A percentile compares a stretch with the other conserved stretches of the same genome.
Evolutionary conservation across 208 protist genomes (phyloP).

Genomic region (Trypanosoma lewisi): DNA sequence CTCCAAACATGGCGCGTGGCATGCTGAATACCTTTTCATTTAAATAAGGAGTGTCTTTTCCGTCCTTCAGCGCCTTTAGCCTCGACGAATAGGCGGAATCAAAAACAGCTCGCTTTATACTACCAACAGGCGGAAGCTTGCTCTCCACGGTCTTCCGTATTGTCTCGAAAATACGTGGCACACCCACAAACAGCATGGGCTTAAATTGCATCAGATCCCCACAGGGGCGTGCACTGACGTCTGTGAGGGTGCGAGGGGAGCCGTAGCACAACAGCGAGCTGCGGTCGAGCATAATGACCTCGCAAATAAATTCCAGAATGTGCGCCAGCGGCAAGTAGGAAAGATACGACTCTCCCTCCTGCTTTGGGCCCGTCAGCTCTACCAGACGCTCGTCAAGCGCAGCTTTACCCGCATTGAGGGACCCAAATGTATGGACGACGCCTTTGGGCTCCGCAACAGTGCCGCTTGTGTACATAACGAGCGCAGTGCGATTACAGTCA

Average conservation of each 20-base stretch:
- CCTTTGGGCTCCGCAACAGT: constrained; percentile 72
- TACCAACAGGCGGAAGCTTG: constrained; percentile 36
- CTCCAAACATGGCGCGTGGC: constrained; percentile 65
- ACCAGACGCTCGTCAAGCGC: constrained; percentile 23
- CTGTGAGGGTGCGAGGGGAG: constrained; percentile 55
- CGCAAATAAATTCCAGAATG: constrained; percentile 63
- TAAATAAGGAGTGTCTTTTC: constrained; percentile 71
- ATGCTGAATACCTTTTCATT: constrained; percentile 77
- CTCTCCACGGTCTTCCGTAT: constrained; percentile 49
- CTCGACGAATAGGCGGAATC: constrained; percentile 55
- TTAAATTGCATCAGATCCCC: constrained; percentile 75
- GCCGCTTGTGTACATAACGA: constrained; percentile 79
- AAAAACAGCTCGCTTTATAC: constrained; percentile 51
- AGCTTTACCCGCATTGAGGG: constrained; percentile 32
- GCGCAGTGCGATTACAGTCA: constrained; percentile 39
- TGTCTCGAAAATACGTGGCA: constrained; percentile 59
- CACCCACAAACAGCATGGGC: constrained; percentile 59
- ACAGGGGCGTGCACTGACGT: constrained; percentile 42
- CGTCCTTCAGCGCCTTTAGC: constrained; percentile 48
- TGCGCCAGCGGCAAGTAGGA: constrained; percentile 82
- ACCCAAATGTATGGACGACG: constrained; percentile 78
- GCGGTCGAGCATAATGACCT: constrained; percentile 44
- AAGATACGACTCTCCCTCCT: constrained; percentile 64
- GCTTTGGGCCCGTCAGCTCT: constrained; percentile 31
- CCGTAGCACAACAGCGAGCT: constrained; percentile 66